A percentile compares a stretch with the other conserved stretches of the same genome.
phyloP scores from a whole-genome alignment of 139 green algal species.

The Auxenochlorella pyrenoidosa region DNA sequence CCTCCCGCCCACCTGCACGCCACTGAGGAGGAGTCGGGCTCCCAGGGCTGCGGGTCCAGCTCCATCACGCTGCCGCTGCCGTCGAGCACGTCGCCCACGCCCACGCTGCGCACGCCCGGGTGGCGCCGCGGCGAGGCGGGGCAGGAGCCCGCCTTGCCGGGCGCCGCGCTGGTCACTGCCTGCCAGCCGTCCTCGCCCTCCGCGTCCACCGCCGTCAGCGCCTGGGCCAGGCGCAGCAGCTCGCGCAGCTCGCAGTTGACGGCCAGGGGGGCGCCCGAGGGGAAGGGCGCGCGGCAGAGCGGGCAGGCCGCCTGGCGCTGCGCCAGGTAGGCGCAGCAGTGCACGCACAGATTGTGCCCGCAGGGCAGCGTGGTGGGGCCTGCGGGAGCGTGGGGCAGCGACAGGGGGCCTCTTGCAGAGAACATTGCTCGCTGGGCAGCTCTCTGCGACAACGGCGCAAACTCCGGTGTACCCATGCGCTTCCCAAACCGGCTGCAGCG shows the following conservation, averaged over 20 bases:
- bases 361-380: constrained; percentile 71
- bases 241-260: constrained; percentile 71
- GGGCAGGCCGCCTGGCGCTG: constrained; percentile 64
- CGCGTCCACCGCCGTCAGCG: constrained; percentile 64
- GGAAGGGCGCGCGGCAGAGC: constrained; percentile 68
- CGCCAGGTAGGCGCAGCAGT: constrained; percentile 67
- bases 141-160: not conserved
- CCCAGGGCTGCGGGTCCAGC: constrained; percentile 77
- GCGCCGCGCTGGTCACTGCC: constrained; percentile 55
- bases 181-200: constrained; percentile 68
- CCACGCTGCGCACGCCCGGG: not conserved
- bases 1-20: constrained; percentile 25
- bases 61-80: constrained; percentile 59
- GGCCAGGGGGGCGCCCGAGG: not conserved
- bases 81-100: constrained; percentile 18
- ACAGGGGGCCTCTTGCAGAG: too few species aligned
- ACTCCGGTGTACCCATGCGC: too few species aligned
- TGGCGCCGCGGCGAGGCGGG: not conserved
- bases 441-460: too few species aligned
- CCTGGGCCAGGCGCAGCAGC: constrained; percentile 62
- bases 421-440: too few species aligned
- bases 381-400: not conserved
- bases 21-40: constrained; percentile 72
- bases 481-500: not conserved
- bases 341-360: constrained; percentile 77